phyloP scores from a whole-genome alignment of 164 flowering plant species.

The Sedum album region DNA sequence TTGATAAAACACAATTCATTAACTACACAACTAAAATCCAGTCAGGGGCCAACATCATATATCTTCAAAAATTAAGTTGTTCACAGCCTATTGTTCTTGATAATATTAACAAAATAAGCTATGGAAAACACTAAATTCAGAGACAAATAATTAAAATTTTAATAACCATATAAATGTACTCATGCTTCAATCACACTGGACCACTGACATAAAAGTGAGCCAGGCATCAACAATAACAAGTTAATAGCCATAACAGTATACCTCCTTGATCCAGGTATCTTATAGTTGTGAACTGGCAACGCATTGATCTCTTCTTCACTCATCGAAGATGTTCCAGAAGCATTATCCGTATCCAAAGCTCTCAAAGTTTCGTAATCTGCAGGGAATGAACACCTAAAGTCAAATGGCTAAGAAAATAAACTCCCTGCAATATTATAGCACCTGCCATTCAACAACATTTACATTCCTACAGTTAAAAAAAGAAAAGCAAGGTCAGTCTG shows the following conservation, averaged over 20 bases:
- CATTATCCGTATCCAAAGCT: slow-evolving; percentile 59
- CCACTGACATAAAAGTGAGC: too few species aligned
- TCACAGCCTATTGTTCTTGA: background rate
- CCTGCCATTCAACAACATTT: background rate
- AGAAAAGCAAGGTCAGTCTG: background rate
- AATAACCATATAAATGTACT: too few species aligned
- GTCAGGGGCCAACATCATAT: background rate
- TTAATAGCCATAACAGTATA: slow-evolving; percentile 10
- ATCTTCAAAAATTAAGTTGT: background rate
- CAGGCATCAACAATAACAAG: background rate
- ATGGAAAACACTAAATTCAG: background rate
- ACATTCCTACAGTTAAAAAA: background rate
- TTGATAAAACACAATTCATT: background rate
- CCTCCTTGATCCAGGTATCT: slow-evolving; percentile 45
- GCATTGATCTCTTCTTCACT: slow-evolving; percentile 95
- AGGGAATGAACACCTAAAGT: background rate
- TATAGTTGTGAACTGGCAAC: slow-evolving; percentile 87
- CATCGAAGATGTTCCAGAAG: slow-evolving; percentile 55
- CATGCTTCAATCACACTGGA: too few species aligned
- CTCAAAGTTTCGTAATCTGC: slow-evolving; percentile 90
- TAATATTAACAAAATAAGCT: background rate
- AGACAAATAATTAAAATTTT: too few species aligned
- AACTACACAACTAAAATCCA: background rate
- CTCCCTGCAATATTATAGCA: background rate
- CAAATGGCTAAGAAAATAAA: background rate